Base-by-base conservation (phyloP, 1,284 basidiomycete genomes). In the Cerioporus squamosus region DNA sequence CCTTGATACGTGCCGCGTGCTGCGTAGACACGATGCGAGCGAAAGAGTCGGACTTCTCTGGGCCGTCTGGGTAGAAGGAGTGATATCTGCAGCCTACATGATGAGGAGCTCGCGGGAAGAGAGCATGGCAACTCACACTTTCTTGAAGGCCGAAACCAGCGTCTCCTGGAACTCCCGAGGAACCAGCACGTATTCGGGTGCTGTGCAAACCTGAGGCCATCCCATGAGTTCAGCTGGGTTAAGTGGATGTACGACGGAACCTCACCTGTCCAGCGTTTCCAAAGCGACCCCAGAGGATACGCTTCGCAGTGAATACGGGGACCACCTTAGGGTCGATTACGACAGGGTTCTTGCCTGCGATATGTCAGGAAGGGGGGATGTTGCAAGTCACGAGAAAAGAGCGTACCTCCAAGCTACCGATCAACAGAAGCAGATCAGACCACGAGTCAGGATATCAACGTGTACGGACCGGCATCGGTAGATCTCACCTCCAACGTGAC, bases 281-380 rank as follows among this genome's bases (percentile, higher is more conserved):
- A 23, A 83, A 74, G 73, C 94, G 95, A 52, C 93, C 93, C 87
- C 91, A 94, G 29, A 95, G 75, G 43, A 93, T 78, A 17, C 91
- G 81, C 48, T 78, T 80, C 0, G 86, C 86, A 0, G 85, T 78
- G 10, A 78, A 72, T 55, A 81, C 78, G 53, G 91, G 71, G 68
- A 92, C 84, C 60, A 81, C 82, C 50, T 79, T 81, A 1, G 88
- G 79, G 68, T 95, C 90, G 48, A 97, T 77, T 66, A 95, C 83
- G 14, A 88, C 90, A 2, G 95, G 94, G n/a, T 87, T 92, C 76
- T 97, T 96, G 52, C 92, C 92, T 22, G 44, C 26, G 26, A 9
- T 5, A 6, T 29, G 26, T 9, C 26, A 29, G 26, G 26, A 29
- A 29, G n/a, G n/a, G n/a, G n/a, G n/a, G n/a, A n/a, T n/a, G n/a